Percentiles rank a stretch among this genome's conserved stretches.
Evolutionary conservation across 176 grass and related monocot species (phyloP).

Genomic region (Carex kokanica): DNA sequence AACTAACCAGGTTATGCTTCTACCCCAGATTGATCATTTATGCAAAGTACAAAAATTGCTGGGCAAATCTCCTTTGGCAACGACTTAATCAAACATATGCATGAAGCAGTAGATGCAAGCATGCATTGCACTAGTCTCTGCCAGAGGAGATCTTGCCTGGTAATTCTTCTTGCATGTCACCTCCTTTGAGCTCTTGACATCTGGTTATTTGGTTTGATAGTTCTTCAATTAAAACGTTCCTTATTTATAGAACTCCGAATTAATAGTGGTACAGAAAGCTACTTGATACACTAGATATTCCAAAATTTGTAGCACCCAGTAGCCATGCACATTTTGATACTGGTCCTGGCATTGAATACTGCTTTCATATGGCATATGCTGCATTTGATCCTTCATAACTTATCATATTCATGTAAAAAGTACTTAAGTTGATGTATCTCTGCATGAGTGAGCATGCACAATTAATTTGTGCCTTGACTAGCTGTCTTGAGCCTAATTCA

Average conservation of each 20-base stretch:
- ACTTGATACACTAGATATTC: constrained; percentile 3
- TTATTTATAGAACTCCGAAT: constrained; percentile 1
- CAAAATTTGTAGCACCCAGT: background rate
- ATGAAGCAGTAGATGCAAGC: background rate
- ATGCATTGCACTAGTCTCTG: constrained; percentile 20
- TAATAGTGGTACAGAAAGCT: background rate
- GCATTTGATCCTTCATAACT: background rate
- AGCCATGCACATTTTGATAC: background rate
- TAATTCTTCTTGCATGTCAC: constrained; percentile 27
- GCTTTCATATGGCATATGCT: background rate
- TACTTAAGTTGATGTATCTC: background rate
- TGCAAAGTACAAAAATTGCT: constrained; percentile 33
- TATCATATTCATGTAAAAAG: background rate
- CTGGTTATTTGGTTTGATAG: background rate
- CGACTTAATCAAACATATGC: background rate
- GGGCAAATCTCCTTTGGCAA: constrained; percentile 70
- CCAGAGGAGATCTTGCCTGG: constrained; percentile 41
- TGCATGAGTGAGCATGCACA: background rate
- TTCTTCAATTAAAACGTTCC: background rate
- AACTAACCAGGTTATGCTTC: background rate
- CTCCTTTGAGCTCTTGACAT: background rate
- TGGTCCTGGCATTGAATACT: background rate
- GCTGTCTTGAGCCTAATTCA: background rate
- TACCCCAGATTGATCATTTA: too few relatives aligned
- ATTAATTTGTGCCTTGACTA: background rate